These are phyloP conservation scores for Trametes elegans DNA, from an alignment of 768 basidiomycete genomes.

Conservation along the genomic window DNA sequence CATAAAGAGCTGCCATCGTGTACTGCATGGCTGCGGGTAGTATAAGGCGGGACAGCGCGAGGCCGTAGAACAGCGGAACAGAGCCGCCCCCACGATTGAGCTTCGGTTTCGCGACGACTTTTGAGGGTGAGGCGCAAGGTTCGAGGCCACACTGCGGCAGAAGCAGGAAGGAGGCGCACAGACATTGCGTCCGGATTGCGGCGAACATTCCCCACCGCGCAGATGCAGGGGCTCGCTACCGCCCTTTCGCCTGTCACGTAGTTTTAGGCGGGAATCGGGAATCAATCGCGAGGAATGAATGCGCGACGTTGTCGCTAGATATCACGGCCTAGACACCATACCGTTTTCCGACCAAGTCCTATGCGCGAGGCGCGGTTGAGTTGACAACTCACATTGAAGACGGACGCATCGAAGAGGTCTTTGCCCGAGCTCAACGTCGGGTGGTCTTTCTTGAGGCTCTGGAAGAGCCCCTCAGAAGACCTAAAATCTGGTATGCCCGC, in stretches of 20 bases:
- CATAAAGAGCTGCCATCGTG: too few relatives aligned
- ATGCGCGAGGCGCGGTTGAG: not conserved
- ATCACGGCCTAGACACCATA: not conserved
- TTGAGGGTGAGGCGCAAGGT: too few relatives aligned
- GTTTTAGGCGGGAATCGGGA: not conserved
- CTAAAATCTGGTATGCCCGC: conserved; percentile 92
- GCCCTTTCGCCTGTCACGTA: not conserved
- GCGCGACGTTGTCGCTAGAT: conserved; percentile 5
- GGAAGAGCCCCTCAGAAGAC: conserved; percentile 77
- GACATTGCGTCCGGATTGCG: not conserved
- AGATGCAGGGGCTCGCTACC: not conserved
- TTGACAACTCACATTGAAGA: conserved; percentile 66
- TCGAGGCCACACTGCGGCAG: not conserved
- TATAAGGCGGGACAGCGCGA: too few relatives aligned
- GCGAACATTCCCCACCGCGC: too few relatives aligned
- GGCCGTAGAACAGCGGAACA: too few relatives aligned
- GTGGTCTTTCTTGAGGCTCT: conserved; percentile 73
- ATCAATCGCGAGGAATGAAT: not conserved
- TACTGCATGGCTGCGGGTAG: too few relatives aligned
- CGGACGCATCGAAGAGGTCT: conserved; percentile 88
- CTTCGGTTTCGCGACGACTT: too few relatives aligned
- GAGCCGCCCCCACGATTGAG: too few relatives aligned
- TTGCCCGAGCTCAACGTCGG: conserved; percentile 73
- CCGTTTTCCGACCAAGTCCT: not conserved
- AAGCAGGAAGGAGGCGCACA: not conserved